A percentile compares a stretch with the other conserved stretches of the same genome.
These are phyloP conservation scores for Diplodia intermedia DNA, from an alignment of 2,329 filamentous ascomycete genomes.

Conservation along the genomic window DNA sequence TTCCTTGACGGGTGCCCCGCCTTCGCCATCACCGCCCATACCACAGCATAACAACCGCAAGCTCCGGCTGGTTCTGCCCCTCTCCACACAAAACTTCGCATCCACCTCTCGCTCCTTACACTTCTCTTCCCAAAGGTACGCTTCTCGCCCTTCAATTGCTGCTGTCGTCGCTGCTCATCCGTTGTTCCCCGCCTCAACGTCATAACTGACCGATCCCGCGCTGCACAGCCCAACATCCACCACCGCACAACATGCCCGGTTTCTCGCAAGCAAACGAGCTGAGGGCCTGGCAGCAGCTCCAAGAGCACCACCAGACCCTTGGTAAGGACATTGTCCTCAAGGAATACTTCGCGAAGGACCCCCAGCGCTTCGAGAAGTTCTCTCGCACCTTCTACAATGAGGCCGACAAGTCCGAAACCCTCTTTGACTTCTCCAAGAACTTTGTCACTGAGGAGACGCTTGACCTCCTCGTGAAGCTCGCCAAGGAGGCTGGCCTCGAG, in stretches of 20 bases:
- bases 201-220: slow-evolving; percentile 29
- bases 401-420: slow-evolving; percentile 81
- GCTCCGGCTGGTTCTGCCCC: slow-evolving; percentile 18
- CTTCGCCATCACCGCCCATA: slow-evolving; percentile 4
- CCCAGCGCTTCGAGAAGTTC: slow-evolving; percentile 88
- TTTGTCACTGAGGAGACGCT: slow-evolving; percentile 94
- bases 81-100: background rate
- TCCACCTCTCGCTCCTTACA: background rate
- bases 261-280: slow-evolving; percentile 88
- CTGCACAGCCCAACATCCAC: slow-evolving; percentile 23
- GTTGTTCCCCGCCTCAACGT: slow-evolving; percentile 24
- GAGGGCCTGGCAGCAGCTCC: slow-evolving; percentile 86
- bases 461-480: slow-evolving; percentile 83
- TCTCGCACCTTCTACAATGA: slow-evolving; percentile 81
- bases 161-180: background rate
- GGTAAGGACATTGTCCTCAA: slow-evolving; percentile 92
- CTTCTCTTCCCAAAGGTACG: slow-evolving; percentile 6
- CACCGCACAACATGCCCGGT: slow-evolving; percentile 56
- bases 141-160: slow-evolving; percentile 10
- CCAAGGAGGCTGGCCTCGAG: slow-evolving; percentile 88
- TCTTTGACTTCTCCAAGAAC: slow-evolving; percentile 99
- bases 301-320: slow-evolving; percentile 84
- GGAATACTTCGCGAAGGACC: slow-evolving; percentile 88
- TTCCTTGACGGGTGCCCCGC: slow-evolving; percentile 14
- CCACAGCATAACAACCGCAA: slow-evolving; percentile 10